Evolutionary conservation across 2,329 filamentous ascomycete species (phyloP).

Genomic region (Cladosporium oxysporum): DNA sequence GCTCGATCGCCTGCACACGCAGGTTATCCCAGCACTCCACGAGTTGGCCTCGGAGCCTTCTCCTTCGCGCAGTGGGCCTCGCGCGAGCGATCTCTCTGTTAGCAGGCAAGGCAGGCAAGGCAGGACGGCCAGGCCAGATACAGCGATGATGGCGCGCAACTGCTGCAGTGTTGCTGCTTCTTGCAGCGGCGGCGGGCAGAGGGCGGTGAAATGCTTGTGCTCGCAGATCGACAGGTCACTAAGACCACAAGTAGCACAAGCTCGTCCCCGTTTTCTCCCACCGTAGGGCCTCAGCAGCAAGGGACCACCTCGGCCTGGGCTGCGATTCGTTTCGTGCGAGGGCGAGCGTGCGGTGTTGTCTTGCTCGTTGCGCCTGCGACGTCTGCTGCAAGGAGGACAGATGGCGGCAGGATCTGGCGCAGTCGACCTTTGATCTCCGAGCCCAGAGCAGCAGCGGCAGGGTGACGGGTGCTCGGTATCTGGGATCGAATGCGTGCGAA

Average conservation of each 20-base stretch:
- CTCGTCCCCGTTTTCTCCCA: slow-evolving; percentile 6
- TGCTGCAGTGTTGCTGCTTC: background rate
- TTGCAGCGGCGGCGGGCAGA: slow-evolving; percentile 9
- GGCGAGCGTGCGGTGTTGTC: background rate
- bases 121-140: background rate
- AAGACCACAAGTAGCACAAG: slow-evolving; percentile 8
- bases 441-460: background rate
- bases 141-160: background rate
- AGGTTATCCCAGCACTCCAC: background rate
- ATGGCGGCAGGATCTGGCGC: slow-evolving; percentile 4
- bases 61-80: background rate
- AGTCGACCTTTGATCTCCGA: background rate
- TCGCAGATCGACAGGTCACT: slow-evolving; percentile 8
- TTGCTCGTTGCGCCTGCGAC: background rate
- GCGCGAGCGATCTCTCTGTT: background rate
- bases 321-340: background rate
- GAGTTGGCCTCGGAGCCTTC: slow-evolving; percentile 1
- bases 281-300: slow-evolving; percentile 6
- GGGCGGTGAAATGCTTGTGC: slow-evolving; percentile 17
- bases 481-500: slow-evolving; percentile 9
- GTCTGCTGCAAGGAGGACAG: slow-evolving; percentile 2
- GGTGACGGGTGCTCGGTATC: slow-evolving; percentile 16
- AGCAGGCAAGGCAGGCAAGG: background rate
- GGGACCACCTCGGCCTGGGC: slow-evolving; percentile 8
- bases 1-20: background rate